phyloP scores from a whole-genome alignment of 495 filamentous ascomycete genomes.

The Aspergillus sclerotiicarbonarius region DNA sequence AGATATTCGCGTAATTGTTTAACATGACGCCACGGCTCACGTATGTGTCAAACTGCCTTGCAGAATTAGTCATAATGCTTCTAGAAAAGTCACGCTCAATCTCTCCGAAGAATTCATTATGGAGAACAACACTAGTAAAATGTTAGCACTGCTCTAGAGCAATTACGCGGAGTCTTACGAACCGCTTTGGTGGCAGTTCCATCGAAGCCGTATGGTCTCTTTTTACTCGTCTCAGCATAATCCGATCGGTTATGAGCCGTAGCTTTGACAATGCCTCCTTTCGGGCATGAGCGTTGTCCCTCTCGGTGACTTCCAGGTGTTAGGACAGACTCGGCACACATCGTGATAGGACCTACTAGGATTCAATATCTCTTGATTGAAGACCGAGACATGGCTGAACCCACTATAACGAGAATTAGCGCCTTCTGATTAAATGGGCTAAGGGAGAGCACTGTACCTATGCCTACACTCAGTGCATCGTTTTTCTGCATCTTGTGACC shows the following conservation, averaged over 20 bases:
- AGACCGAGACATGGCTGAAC: constrained; percentile 87
- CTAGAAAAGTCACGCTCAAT: constrained; percentile 93
- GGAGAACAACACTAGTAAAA: constrained; percentile 60
- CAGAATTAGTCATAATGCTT: constrained; percentile 88
- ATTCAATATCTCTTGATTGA: constrained; percentile 93
- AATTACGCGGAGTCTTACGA: constrained; percentile 1
- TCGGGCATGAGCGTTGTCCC: constrained; percentile 48
- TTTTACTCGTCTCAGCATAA: constrained; percentile 94
- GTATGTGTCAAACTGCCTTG: constrained; percentile 89
- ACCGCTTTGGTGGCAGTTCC: constrained; percentile 92
- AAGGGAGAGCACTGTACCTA: constrained; percentile 30
- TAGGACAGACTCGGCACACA: constrained; percentile 11
- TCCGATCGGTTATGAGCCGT: constrained; percentile 77
- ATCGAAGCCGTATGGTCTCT: constrained; percentile 86
- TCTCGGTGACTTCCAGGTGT: constrained; percentile 47
- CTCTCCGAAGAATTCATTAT: constrained; percentile 93
- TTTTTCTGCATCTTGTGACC: constrained; percentile 67
- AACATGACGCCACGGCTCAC: constrained; percentile 91
- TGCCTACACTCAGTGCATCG: constrained; percentile 65
- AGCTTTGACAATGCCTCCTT: constrained; percentile 74
- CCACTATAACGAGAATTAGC: constrained; percentile 48
- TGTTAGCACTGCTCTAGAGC: not conserved
- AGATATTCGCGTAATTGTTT: constrained; percentile 87
- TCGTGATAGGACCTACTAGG: constrained; percentile 51
- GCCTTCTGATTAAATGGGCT: not conserved